Base-by-base conservation (phyloP, 495 filamentous ascomycete genomes). In the Penicillium goetzii region DNA sequence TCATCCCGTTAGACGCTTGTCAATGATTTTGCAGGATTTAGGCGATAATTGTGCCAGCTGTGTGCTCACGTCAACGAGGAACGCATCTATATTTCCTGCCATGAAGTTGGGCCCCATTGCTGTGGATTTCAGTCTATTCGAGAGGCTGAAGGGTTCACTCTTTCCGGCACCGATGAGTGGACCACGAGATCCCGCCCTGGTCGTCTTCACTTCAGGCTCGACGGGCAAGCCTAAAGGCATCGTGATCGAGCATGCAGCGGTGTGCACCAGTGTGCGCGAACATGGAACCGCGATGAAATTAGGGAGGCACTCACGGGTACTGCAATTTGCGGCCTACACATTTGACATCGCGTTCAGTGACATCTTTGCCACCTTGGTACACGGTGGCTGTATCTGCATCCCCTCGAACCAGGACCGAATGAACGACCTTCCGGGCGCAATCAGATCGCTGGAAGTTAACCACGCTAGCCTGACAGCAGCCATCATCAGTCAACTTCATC, bases 261-360 rank as follows among this genome's bases (percentile, higher is more conserved):
- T 76, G 7, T 65, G 65, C 25, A 76, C 68, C 0, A 61, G 59
- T 23, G 49, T 51, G 3, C 17, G 56, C 12, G 40, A 47, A 9
- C 62, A 61, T 21, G 45, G 51, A 9, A 17, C 40, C 17, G 54
- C 53, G 1, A 19, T 65, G 47, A 17, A 40, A 15, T 32, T 64
- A 15, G 33, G 19, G 17, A 10, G 23, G 0, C 23, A 64, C 10
- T 63, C 69, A 4, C 71, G 86, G 14, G 80, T 85, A 15, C 80
- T 90, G 62, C 84, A 88, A 51, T 81, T 89, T 51, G 81, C 85
- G 0, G 83, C 84, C 17, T 86, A 84, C 68, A 80, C 82, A 14
- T 86, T 87, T 50, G 88, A 90, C 58, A 75, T 81, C 33, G 80
- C 81, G 33, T 76, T 88, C 11, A 65, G 72, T 2, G 85, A 89